These are phyloP conservation scores for Lactarius hengduanensis DNA, from an alignment of 768 basidiomycete species.

Conservation along the genomic window DNA sequence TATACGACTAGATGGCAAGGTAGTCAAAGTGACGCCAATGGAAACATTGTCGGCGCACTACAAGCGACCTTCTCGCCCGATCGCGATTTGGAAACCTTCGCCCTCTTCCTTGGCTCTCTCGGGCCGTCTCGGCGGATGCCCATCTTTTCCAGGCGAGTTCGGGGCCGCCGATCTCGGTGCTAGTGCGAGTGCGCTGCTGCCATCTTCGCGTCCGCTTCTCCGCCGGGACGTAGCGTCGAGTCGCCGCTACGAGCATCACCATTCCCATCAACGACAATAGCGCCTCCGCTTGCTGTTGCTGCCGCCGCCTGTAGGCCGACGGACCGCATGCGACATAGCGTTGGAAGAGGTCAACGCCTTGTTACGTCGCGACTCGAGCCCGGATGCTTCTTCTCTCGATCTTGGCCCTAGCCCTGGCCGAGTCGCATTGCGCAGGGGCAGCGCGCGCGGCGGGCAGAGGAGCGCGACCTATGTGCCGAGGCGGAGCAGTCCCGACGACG, in stretches of 20 bases:
- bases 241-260: slow-evolving; percentile 39
- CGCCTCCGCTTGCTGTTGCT: not conserved
- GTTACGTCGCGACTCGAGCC: slow-evolving; percentile 53
- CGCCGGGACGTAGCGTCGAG: slow-evolving; percentile 38
- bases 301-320: slow-evolving; percentile 49
- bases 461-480: slow-evolving; percentile 20
- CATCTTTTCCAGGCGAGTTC: slow-evolving; percentile 3
- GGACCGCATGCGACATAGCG: slow-evolving; percentile 63
- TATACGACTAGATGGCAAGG: not conserved
- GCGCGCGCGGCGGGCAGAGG: slow-evolving; percentile 31
- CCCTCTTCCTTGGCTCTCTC: not conserved
- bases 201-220: not conserved
- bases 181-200: not conserved
- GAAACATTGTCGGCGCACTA: slow-evolving; percentile 57
- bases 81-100: slow-evolving; percentile 18
- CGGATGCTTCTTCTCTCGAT: slow-evolving; percentile 43
- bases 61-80: slow-evolving; percentile 32
- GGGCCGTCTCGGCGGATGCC: not conserved
- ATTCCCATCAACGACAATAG: not conserved
- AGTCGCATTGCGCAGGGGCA: slow-evolving; percentile 56
- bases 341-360: slow-evolving; percentile 44
- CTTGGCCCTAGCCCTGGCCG: slow-evolving; percentile 38
- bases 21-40: no score
- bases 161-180: slow-evolving; percentile 1
- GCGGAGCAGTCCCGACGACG: slow-evolving; percentile 19